These are phyloP conservation scores for Cytospora leucostoma DNA, from an alignment of 2,329 filamentous ascomycete species.

Conservation along the genomic window DNA sequence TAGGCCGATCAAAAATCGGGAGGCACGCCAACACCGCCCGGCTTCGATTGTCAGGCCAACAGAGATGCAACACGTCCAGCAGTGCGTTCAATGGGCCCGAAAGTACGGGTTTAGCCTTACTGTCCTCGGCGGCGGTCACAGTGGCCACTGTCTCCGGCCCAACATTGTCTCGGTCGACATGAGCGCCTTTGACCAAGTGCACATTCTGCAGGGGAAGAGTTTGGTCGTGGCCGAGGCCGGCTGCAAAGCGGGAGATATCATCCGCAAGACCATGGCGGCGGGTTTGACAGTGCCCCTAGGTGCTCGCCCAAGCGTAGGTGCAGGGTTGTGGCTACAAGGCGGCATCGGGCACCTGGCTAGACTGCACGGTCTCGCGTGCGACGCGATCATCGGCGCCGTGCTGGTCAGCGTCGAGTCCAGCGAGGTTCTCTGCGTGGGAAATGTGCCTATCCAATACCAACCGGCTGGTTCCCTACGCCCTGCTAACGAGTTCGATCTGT, in stretches of 20 bases:
- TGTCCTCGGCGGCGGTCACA: constrained; percentile 60
- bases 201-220: constrained; percentile 40
- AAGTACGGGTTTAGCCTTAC: constrained; percentile 47
- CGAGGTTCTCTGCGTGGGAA: constrained; percentile 51
- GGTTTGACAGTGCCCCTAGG: constrained; percentile 61
- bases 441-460: constrained; percentile 48
- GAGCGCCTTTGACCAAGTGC: constrained; percentile 53
- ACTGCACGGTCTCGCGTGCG: constrained; percentile 58
- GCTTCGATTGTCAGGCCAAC: constrained; percentile 50
- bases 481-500: constrained; percentile 50
- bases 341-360: constrained; percentile 63
- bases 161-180: constrained; percentile 61
- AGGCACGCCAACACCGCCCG: constrained; percentile 49
- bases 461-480: constrained; percentile 45
- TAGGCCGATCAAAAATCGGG: constrained; percentile 50
- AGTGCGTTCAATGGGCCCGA: constrained; percentile 59
- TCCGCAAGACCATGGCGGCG: constrained; percentile 46
- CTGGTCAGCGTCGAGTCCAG: constrained; percentile 54
- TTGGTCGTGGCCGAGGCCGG: constrained; percentile 56
- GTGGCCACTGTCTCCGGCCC: constrained; percentile 57
- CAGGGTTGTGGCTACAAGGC: constrained; percentile 65
- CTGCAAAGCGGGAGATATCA: constrained; percentile 57
- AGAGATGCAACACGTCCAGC: constrained; percentile 50
- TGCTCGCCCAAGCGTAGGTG: constrained; percentile 62
- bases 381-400: constrained; percentile 61